A percentile compares a stretch with the other conserved stretches of the same genome.
phyloP scores from a whole-genome alignment of 805 yeast genomes.

The Debaryomyces maramus region DNA sequence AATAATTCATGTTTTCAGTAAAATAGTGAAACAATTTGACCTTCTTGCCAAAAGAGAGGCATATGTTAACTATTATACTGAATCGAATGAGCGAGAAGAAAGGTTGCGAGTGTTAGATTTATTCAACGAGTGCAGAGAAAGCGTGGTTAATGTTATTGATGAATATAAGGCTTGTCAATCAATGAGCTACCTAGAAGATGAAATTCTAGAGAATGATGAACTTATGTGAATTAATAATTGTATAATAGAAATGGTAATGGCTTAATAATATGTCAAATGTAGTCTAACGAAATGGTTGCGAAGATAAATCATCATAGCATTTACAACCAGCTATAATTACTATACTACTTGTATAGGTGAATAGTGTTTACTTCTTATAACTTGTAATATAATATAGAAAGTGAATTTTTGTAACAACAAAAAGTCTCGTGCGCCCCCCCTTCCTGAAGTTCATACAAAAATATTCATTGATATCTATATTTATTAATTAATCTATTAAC shows the following conservation, averaged over 20 bases:
- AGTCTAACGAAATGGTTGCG: neutral
- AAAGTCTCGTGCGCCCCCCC: conserved; percentile 3
- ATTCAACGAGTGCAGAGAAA: conserved; percentile 50
- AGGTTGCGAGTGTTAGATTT: conserved; percentile 46
- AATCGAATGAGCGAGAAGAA: conserved; percentile 44
- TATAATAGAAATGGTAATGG: no score
- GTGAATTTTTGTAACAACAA: neutral
- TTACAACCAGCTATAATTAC: neutral
- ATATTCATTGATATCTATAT: no score
- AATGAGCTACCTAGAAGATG: conserved; percentile 48
- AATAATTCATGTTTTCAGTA: conserved; percentile 62
- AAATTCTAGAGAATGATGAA: conserved; percentile 34
- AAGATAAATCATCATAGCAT: neutral
- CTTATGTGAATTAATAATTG: conserved; percentile 9
- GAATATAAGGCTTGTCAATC: conserved; percentile 48
- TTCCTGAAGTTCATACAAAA: neutral
- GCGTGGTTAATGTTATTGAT: conserved; percentile 43
- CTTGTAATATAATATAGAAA: no score
- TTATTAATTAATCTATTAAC: no score
- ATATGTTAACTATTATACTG: conserved; percentile 73
- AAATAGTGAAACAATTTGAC: conserved; percentile 76
- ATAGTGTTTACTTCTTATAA: no score
- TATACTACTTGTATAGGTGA: no score
- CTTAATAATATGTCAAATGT: no score
- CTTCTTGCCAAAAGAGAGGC: conserved; percentile 77